A percentile compares a stretch with the other conserved stretches of the same genome.
Evolutionary conservation across 73 alveolate genomes (phyloP).

Genomic region (Symbiodinium natans): DNA sequence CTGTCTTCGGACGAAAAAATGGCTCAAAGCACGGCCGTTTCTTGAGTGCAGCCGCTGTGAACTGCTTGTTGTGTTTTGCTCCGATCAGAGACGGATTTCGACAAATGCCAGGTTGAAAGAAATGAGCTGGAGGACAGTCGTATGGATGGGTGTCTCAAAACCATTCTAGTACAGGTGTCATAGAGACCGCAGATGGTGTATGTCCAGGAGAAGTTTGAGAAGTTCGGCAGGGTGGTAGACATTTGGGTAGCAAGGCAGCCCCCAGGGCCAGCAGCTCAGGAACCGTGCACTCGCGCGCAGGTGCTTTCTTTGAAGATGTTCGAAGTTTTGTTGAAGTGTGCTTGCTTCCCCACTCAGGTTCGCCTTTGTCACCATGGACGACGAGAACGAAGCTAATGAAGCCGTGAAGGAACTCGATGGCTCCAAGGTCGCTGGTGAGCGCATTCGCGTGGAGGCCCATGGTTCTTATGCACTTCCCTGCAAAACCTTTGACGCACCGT

Average conservation of each 20-base stretch:
- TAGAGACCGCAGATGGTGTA: background rate
- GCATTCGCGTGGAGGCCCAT: constrained; percentile 76
- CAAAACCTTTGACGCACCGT: too few relatives aligned
- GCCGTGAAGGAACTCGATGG: constrained; percentile 83
- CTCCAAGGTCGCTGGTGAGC: constrained; percentile 84
- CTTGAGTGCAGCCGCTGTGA: too few relatives aligned
- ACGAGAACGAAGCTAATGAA: constrained; percentile 74
- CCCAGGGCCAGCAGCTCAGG: constrained; percentile 15
- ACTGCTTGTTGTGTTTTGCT: too few relatives aligned
- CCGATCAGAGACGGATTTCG: too few relatives aligned
- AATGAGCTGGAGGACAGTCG: constrained; percentile 69
- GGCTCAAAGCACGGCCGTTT: too few relatives aligned
- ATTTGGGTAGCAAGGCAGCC: constrained; percentile 87
- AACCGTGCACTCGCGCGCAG: background rate
- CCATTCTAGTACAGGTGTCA: background rate
- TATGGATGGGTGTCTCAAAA: background rate
- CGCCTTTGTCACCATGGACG: constrained; percentile 82
- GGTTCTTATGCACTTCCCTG: too few relatives aligned
- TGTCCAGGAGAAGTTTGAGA: constrained; percentile 50
- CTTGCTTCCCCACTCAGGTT: background rate
- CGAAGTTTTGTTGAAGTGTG: background rate
- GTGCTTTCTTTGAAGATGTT: background rate
- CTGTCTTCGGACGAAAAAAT: too few relatives aligned
- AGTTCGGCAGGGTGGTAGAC: constrained; percentile 64
- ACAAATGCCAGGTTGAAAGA: constrained; percentile 72